Evolutionary conservation across 2,329 filamentous ascomycete species (phyloP).

Genomic region (Plectosphaerella sp.): DNA sequence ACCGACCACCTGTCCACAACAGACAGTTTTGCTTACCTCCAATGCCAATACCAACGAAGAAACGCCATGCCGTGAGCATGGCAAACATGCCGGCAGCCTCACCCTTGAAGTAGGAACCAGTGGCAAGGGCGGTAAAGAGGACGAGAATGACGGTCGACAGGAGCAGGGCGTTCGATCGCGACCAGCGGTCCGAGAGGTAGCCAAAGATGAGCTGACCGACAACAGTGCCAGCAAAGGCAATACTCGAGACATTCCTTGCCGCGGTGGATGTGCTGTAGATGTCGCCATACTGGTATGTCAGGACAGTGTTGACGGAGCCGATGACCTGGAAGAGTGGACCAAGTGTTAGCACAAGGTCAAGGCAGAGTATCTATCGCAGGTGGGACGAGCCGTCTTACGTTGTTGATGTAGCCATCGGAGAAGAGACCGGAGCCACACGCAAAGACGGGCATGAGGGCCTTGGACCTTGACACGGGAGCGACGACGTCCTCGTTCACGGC

Average conservation of each 20-base stretch:
- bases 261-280: constrained; percentile 67
- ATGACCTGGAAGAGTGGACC: constrained; percentile 57
- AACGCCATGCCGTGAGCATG: constrained; percentile 73
- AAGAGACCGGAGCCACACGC: constrained; percentile 89
- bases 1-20: not conserved
- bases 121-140: constrained; percentile 74
- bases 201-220: constrained; percentile 79
- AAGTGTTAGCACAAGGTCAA: not conserved
- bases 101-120: constrained; percentile 72
- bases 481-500: not conserved
- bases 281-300: constrained; percentile 62
- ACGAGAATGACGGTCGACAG: constrained; percentile 80
- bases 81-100: constrained; percentile 69
- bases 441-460: constrained; percentile 59
- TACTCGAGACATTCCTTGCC: constrained; percentile 70
- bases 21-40: constrained; percentile 44
- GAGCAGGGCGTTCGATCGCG: constrained; percentile 76
- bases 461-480: not conserved
- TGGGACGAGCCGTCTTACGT: constrained; percentile 42
- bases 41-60: constrained; percentile 78
- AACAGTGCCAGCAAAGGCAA: constrained; percentile 84
- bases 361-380: not conserved
- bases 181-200: constrained; percentile 78
- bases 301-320: constrained; percentile 77
- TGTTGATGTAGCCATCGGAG: constrained; percentile 89